Conservation (phyloP, 805 yeast species). For the Yamadazyma akitaensis region DNA sequence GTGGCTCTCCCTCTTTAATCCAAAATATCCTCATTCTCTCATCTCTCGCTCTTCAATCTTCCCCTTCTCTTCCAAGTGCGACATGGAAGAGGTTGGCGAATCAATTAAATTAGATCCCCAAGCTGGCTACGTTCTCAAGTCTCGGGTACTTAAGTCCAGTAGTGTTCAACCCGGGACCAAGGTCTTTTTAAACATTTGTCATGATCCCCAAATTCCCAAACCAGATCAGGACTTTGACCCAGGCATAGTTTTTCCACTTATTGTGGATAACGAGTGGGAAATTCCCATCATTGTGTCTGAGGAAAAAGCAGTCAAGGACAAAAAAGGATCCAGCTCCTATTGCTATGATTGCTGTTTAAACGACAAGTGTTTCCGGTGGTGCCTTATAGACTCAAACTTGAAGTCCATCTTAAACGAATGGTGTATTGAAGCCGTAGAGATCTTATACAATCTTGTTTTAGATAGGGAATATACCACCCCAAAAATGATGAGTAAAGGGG, state of each 20-base stretch:
- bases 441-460: constrained; percentile 43
- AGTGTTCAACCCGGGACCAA: constrained; percentile 43
- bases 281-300: constrained; percentile 75
- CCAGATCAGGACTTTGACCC: constrained; percentile 58
- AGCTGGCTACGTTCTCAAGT: constrained; percentile 74
- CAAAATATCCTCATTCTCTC: too few species aligned
- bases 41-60: too few species aligned
- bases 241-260: constrained; percentile 54
- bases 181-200: constrained; percentile 76
- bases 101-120: constrained; percentile 43
- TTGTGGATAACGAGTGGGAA: constrained; percentile 76
- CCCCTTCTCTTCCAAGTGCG: not conserved
- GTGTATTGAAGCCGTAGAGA: constrained; percentile 78
- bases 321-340: constrained; percentile 59
- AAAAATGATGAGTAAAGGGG: constrained; percentile 70
- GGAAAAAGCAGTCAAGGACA: constrained; percentile 57
- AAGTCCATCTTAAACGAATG: constrained; percentile 72
- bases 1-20: too few species aligned
- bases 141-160: constrained; percentile 40
- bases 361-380: constrained; percentile 59
- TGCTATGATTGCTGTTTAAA: constrained; percentile 82
- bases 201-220: constrained; percentile 59
- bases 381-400: constrained; percentile 54
- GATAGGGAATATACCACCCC: constrained; percentile 69
- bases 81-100: constrained; percentile 14